Evolutionary conservation across 2,329 filamentous ascomycete species (phyloP).

Genomic region (Alternaria sp.): DNA sequence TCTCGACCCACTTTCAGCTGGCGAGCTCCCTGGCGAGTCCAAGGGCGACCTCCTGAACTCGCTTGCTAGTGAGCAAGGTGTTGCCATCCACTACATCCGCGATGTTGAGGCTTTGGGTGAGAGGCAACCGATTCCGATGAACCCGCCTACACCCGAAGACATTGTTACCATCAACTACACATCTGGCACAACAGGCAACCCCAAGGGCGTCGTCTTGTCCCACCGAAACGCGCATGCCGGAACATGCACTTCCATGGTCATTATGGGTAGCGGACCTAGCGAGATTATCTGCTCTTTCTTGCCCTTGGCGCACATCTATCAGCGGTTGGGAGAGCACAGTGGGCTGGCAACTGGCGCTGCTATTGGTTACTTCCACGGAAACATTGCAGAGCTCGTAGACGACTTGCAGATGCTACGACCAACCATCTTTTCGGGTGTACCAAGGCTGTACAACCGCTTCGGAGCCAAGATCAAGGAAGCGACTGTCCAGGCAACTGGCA

Average conservation of each 20-base stretch:
- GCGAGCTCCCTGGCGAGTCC: conserved; percentile 78
- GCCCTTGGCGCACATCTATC: conserved; percentile 93
- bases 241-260: conserved; percentile 67
- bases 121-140: conserved; percentile 73
- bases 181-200: conserved; percentile 82
- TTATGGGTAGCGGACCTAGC: conserved; percentile 61
- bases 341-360: conserved; percentile 75
- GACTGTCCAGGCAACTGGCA: conserved; percentile 79
- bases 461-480: conserved; percentile 81
- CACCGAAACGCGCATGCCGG: conserved; percentile 83
- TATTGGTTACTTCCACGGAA: conserved; percentile 94
- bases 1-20: conserved; percentile 81
- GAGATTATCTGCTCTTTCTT: conserved; percentile 86
- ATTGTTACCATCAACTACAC: conserved; percentile 92
- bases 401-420: conserved; percentile 89
- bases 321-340: conserved; percentile 81
- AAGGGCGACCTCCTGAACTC: conserved; percentile 81
- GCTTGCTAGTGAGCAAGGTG: conserved; percentile 76
- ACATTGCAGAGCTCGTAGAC: conserved; percentile 85
- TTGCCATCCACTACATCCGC: conserved; percentile 79
- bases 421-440: conserved; percentile 86
- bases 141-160: conserved; percentile 77
- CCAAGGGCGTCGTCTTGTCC: conserved; percentile 84
- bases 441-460: conserved; percentile 90
- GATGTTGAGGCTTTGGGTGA: conserved; percentile 85